Percentiles rank a stretch among this genome's conserved stretches.
These are phyloP conservation scores for Chaetomiaceae sp. DNA, from an alignment of 2,329 filamentous ascomycete species.

Conservation along the genomic window DNA sequence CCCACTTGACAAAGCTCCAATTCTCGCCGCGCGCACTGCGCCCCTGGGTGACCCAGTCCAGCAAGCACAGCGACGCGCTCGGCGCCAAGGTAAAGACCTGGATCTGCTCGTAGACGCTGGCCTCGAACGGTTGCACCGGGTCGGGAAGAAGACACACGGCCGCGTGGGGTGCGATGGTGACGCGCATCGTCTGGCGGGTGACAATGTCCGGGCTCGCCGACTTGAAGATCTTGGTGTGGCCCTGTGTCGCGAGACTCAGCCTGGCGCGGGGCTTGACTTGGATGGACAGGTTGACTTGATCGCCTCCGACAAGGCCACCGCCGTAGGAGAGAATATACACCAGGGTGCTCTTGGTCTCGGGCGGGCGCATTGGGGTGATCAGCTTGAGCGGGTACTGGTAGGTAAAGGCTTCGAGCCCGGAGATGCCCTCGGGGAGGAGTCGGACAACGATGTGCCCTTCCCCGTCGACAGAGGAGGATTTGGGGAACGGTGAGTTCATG, in stretches of 20 bases:
- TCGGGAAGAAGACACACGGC: conserved; percentile 73
- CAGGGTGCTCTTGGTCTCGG: conserved; percentile 62
- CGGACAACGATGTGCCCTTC: conserved; percentile 72
- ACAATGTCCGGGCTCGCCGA: conserved; percentile 52
- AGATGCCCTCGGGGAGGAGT: conserved; percentile 64
- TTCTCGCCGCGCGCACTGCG: conserved; percentile 79
- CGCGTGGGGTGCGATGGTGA: conserved; percentile 45
- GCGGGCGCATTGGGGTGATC: conserved; percentile 69
- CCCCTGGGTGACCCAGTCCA: conserved; percentile 94
- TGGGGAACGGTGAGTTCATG: conserved; percentile 69
- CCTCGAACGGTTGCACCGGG: conserved; percentile 84
- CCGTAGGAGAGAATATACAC: conserved; percentile 93
- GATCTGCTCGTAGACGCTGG: conserved; percentile 76
- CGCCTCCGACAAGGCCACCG: conserved; percentile 84
- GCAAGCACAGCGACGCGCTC: conserved; percentile 64
- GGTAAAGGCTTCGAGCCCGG: conserved; percentile 67
- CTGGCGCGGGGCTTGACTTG: conserved; percentile 59
- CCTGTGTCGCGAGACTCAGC: conserved; percentile 64
- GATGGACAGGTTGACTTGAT: conserved; percentile 70
- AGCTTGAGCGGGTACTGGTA: conserved; percentile 96
- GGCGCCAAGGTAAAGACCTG: conserved; percentile 67
- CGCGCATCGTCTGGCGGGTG: conserved; percentile 54
- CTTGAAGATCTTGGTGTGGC: conserved; percentile 95
- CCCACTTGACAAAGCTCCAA: conserved; percentile 79
- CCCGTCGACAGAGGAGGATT: conserved; percentile 68